Base-by-base conservation (phyloP, 345 rosid genomes). In the Theobroma cacao region DNA sequence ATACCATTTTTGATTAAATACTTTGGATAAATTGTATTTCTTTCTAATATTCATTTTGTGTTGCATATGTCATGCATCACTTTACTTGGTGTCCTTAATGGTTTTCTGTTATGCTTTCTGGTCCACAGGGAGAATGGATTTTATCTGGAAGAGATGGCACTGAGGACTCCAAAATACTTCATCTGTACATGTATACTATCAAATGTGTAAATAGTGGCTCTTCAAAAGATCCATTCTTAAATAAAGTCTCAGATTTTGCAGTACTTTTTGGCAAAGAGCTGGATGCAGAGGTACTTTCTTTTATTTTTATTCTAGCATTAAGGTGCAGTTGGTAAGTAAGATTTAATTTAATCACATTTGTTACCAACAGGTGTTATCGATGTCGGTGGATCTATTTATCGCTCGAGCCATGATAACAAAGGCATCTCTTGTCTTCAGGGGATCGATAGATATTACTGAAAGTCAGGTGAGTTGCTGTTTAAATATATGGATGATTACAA, bases 361-460 rank as follows among this genome's bases (percentile, higher is more conserved):
- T 60, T 73, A 10, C 53, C 76, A 75, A 31, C 84, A 96, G 99
- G 98, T 96, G 91, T 91, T 96, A 94, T 96, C 99, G 98, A 96
- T 94, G 98, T 90, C 97, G 81, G 90, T 94, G 97, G 97, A 96
- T 94, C 97, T 96, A 82, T 96, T 94, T 92, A 86, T 96, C 85
- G 99, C 98, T 84, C 98, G 99, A 80, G 93, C 97, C 91, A 89
- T 96, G 94, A 87, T 88, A 86, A 92, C 94, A 43, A 91, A 92
- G 91, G 97, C 99, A 87, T 94, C 95, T 83, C 98, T 96, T 87
- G 88, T 88, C 89, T 94, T 88, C 80, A 91, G 78, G 92, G 97
- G 97, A 56, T 71, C 87, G 75, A 82, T 94, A 52, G 82, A 82
- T 81, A 84, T 94, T 72, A 87, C 90, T 76, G 98, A 88, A 84